phyloP scores from a whole-genome alignment of 768 basidiomycete genomes.

The Ramaria rubella region DNA sequence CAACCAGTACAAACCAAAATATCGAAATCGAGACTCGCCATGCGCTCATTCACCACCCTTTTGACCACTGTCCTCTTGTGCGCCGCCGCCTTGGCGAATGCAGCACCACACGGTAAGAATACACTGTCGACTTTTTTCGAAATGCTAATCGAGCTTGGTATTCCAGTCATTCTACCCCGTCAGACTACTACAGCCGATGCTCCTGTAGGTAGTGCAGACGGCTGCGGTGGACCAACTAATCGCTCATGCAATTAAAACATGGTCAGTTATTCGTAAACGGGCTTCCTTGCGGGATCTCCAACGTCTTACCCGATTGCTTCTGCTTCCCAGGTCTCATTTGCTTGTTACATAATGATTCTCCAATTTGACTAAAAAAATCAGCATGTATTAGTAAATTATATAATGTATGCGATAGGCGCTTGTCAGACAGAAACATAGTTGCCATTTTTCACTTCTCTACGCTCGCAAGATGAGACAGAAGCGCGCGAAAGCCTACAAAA shows the following conservation, averaged over 20 bases:
- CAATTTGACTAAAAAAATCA: background rate
- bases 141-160: background rate
- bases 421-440: background rate
- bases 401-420: background rate
- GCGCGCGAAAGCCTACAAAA: constrained; percentile 89
- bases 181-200: background rate
- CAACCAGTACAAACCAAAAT: background rate
- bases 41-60: constrained; percentile 4
- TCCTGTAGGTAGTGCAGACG: background rate
- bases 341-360: background rate
- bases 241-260: constrained; percentile 8
- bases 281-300: background rate
- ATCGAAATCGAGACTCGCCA: background rate
- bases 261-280: background rate
- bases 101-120: background rate
- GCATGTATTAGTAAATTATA: background rate
- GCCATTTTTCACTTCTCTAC: no score
- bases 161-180: background rate
- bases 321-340: background rate
- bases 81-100: background rate
- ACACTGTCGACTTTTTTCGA: background rate
- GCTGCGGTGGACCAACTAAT: constrained; percentile 5
- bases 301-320: background rate
- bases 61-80: constrained; percentile 2
- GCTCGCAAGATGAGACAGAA: constrained; percentile 74